Evolutionary conservation across 2,329 filamentous ascomycete species (phyloP), one percentile per base, ranked within the genome.

Genomic region (Trichoderma atroviride): DNA sequence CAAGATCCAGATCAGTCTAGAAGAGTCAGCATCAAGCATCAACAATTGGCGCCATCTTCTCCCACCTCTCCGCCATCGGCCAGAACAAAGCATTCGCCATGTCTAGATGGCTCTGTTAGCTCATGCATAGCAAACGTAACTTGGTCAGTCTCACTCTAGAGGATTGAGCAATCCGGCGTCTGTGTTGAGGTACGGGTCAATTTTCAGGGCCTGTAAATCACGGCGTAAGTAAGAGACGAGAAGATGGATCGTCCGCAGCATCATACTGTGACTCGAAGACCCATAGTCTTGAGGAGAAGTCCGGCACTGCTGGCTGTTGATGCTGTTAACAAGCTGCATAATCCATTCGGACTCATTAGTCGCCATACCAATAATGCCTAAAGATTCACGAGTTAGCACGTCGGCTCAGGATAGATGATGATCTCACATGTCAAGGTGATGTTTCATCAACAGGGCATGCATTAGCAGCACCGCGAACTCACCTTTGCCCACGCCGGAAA

Each of bases 61-160:
- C 63, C n/a, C 53, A 63, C 69, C 63, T 74, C 63, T 74, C 92
- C 92, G 72, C 92, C 92, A 76, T 96, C 93, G 74, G 92, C 89
- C 69, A 96, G 87, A 60, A 97, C 94, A 78, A 95, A 97, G 74
- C 92, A 91, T 82, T 97, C 94, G 73, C 94, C 94, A 78, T 97
- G 93, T 80, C 89, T 92, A 68, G 10, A 19, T 52, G n/a, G 33
- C 11, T 0, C 22, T 56, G 47, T 74, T 65, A 74, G 70, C 40
- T 16, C 11, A 52, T 37, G 22, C 24, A 19, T 14, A 53, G 53
- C 24, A 52, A 62, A 40, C 22, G 35, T 4, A 27, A 24, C n/a
- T 11, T 19, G 35, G 13, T 40, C n/a, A 24, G 53, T 71, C 77
- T 31, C 74, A 76, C 77, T 81, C 78, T 14, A 78, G 74, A 7